These are phyloP conservation scores for Mallotus nudiflorus DNA, from an alignment of 345 rosid species.

Conservation along the genomic window DNA sequence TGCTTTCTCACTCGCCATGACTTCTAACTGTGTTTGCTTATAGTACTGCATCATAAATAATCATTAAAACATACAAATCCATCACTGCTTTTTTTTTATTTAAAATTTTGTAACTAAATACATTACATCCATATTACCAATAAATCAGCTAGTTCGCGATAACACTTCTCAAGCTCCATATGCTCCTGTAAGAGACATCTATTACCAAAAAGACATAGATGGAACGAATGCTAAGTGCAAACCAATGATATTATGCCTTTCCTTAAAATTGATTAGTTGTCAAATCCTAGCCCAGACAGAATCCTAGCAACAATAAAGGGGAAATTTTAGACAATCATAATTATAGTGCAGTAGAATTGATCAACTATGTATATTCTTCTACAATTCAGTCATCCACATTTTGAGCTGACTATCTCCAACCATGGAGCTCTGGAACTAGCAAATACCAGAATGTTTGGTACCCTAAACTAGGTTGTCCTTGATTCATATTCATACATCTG, in stretches of 20 bases:
- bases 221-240: too few species aligned
- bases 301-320: not conserved
- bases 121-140: constrained; percentile 60
- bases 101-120: not conserved
- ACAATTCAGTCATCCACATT: not conserved
- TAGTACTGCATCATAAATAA: constrained; percentile 60
- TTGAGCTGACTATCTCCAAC: not conserved
- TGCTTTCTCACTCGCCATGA: constrained; percentile 98
- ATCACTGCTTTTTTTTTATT: not conserved
- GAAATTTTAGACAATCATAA: not conserved
- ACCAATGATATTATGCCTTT: too few species aligned
- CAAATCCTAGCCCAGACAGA: not conserved
- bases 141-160: constrained; percentile 94
- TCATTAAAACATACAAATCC: constrained; percentile 10
- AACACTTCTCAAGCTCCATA: constrained; percentile 95
- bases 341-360: not conserved
- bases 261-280: too few species aligned
- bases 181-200: constrained; percentile 70
- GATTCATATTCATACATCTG: not conserved
- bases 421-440: too few species aligned
- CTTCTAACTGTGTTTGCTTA: constrained; percentile 98
- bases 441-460: not conserved
- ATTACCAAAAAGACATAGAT: constrained; percentile 28
- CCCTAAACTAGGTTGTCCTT: not conserved
- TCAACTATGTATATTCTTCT: not conserved